phyloP scores from a whole-genome alignment of 2,329 filamentous ascomycete species.

The Xylariomycetidae sp. region DNA sequence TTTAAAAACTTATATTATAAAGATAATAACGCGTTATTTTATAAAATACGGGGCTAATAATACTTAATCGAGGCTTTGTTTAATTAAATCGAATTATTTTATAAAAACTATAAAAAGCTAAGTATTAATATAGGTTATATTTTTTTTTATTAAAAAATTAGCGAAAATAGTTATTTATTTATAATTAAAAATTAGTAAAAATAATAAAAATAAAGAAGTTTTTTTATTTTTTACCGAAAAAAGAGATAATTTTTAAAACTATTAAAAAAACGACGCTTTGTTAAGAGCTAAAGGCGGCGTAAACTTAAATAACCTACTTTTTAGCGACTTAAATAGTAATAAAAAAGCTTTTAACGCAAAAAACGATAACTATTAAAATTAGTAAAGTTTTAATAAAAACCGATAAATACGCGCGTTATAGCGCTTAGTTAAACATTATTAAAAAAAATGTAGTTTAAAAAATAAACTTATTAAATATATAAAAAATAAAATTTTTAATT shows the following conservation, averaged over 20 bases:
- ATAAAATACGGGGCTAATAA: constrained; percentile 1
- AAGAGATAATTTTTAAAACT: not conserved
- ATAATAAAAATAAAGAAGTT: not conserved
- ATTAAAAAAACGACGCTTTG: too few species aligned
- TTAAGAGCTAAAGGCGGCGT: not conserved
- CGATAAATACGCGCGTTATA: too few species aligned
- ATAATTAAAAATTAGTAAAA: not conserved
- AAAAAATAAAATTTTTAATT: constrained; percentile 1
- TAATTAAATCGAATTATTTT: not conserved
- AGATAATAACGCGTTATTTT: constrained; percentile 1
- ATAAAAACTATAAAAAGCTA: not conserved
- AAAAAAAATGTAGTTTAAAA: constrained; percentile 1
- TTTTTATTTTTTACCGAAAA: not conserved
- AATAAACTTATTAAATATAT: not conserved
- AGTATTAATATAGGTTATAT: not conserved
- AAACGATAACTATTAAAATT: constrained; percentile 1
- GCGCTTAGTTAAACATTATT: too few species aligned
- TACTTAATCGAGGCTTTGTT: not conserved
- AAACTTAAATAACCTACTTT: not conserved
- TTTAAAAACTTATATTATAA: not conserved
- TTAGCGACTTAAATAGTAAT: not conserved
- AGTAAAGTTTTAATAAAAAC: not conserved
- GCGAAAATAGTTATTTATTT: not conserved
- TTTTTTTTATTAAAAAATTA: not conserved
- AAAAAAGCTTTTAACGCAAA: not conserved